Evolutionary conservation across 2,329 filamentous ascomycete species (phyloP).

Genomic region (Pseudofabraea citricarpa): DNA sequence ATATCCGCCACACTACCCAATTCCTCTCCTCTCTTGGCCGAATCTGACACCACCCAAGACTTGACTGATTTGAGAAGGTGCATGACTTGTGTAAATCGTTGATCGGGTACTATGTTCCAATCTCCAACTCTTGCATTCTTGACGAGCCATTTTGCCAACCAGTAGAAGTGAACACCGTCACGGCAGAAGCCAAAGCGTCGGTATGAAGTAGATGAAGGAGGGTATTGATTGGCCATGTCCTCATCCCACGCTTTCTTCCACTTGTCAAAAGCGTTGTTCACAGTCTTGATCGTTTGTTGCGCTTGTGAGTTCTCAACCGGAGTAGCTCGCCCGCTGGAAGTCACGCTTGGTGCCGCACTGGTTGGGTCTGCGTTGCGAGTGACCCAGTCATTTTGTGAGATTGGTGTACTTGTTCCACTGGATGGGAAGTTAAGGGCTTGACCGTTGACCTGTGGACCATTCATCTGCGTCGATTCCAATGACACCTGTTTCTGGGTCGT

Average conservation of each 20-base stretch:
- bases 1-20: conserved; percentile 65
- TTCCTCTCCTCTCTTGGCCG: conserved; percentile 60
- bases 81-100: conserved; percentile 56
- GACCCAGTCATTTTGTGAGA: conserved; percentile 56
- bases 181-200: conserved; percentile 65
- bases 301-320: conserved; percentile 33
- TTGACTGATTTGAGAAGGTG: conserved; percentile 55
- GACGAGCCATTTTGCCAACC: conserved; percentile 62
- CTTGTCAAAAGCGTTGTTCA: conserved; percentile 56
- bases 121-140: conserved; percentile 49
- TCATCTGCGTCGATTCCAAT: conserved; percentile 19
- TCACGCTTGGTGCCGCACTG: conserved; percentile 38
- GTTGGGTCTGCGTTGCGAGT: conserved; percentile 35
- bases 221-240: conserved; percentile 66
- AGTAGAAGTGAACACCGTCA: conserved; percentile 70
- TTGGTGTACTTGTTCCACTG: conserved; percentile 49
- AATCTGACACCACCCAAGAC: conserved; percentile 57
- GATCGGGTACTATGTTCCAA: conserved; percentile 51
- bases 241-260: conserved; percentile 70
- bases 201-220: conserved; percentile 45
- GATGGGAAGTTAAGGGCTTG: conserved; percentile 19
- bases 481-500: conserved; percentile 38
- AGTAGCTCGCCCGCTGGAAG: conserved; percentile 40
- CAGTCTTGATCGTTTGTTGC: conserved; percentile 41
- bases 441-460: conserved; percentile 4